Evolutionary conservation across 148 eudicot genomes (phyloP), one percentile per base, ranked within the genome.

Genomic region (Diospyros kaki): DNA sequence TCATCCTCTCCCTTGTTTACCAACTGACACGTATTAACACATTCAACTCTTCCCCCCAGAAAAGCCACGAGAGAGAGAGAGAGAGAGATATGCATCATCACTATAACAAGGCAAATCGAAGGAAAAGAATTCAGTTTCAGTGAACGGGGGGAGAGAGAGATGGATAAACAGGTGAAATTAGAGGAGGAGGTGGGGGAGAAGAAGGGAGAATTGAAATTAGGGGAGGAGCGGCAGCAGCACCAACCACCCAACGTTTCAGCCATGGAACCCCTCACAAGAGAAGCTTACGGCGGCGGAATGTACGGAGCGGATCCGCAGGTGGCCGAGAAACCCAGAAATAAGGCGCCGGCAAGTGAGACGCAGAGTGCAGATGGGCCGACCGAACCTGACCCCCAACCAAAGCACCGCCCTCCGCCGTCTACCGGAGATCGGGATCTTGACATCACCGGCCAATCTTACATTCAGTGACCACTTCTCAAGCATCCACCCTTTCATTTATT

Each of bases 201-300:
- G 38, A 38, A 42, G 42, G 11, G 13, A 11, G 50, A 44, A 62
- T 46, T 9, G 68, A 13, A 14, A 2, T 48, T 18, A 6, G 6
- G 8, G 55, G 11, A 40, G 8, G 11, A 48, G 75, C 44, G 18
- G 68, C 14, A 63, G 59, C 68, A 71, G 54, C 77, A 83, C 41
- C 73, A 78, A 38, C 54, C 75, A 1, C 81, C 84, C 1, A 60
- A 54, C 38, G 83, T 87, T 4, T 83, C 91, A 1, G 62, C 84
- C 4, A 91, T 91, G 97, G 72, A 76, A 76, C 73, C 97, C 9
- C 38, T 87, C 6, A 86, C 87, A 3, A 73, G 8, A n/a, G 89
- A 83, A 17, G 98, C 96, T 3, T 93, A 93, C 69, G 98, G 94
- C 0, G 98, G 98, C 4, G 98, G 97, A 3, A 85, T 91, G 89